phyloP scores from a whole-genome alignment of 2,329 filamentous ascomycete genomes.

The Lasiodiplodia gonubiensis region DNA sequence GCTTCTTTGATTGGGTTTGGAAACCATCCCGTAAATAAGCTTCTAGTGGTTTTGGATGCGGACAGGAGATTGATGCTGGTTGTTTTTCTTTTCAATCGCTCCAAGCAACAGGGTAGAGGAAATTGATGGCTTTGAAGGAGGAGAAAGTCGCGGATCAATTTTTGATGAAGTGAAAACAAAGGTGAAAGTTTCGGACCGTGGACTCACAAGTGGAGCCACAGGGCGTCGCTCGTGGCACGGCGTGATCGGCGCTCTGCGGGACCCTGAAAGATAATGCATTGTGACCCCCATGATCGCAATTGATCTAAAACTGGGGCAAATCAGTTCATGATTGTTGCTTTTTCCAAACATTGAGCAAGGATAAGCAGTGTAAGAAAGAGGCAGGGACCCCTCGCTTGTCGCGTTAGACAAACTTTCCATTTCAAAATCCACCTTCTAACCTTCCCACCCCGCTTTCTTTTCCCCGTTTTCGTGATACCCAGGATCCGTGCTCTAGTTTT shows the following conservation, averaged over 20 bases:
- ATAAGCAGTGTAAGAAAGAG: not conserved
- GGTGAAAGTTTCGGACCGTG: not conserved
- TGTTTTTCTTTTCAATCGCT: not conserved
- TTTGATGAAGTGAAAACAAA: slow-evolving; percentile 3
- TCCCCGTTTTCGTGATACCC: slow-evolving; percentile 8
- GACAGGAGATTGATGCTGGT: too few relatives aligned
- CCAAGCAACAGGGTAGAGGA: not conserved
- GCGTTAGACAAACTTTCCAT: slow-evolving; percentile 10
- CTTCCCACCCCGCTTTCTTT: not conserved
- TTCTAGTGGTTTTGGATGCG: too few relatives aligned
- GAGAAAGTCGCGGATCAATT: not conserved
- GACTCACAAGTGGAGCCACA: not conserved
- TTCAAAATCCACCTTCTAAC: not conserved
- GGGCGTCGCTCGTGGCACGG: slow-evolving; percentile 3
- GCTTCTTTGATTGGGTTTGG: not conserved
- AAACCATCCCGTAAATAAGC: not conserved
- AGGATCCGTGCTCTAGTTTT: not conserved
- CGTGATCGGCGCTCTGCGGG: not conserved
- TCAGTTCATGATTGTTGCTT: not conserved
- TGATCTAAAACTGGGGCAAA: not conserved
- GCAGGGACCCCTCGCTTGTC: not conserved
- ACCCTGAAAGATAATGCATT: not conserved
- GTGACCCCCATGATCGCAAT: not conserved
- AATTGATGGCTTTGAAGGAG: not conserved
- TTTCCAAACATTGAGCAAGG: not conserved